Conservation (phyloP, 306 rosid genomes). For the Gastrolobium villosum region DNA sequence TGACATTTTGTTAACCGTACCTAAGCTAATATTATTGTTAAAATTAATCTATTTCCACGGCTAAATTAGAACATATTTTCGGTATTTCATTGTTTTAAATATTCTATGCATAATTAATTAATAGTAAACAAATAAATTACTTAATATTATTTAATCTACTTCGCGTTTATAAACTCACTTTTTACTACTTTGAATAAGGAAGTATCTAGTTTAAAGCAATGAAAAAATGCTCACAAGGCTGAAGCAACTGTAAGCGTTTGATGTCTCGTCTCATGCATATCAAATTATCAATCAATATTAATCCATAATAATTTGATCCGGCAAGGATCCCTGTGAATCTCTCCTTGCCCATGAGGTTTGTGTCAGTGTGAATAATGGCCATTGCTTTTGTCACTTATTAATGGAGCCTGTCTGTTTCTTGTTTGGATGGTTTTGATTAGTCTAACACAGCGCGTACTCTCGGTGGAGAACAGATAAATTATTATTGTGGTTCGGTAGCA, state of each 20-base stretch:
- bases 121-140: no score
- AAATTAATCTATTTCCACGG: no score
- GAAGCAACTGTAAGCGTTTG: background rate
- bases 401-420: constrained; percentile 20
- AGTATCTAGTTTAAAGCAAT: no score
- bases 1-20: no score
- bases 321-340: background rate
- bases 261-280: background rate
- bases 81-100: no score
- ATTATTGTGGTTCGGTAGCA: background rate
- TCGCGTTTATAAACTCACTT: no score
- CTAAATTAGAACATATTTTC: no score
- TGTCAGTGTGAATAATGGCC: constrained; percentile 37
- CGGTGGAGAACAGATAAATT: constrained; percentile 12
- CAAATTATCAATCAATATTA: background rate
- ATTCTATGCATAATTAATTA: no score
- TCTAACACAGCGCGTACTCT: background rate
- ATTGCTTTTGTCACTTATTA: background rate
- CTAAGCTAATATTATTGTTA: no score
- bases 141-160: no score
- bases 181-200: no score
- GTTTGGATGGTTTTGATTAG: background rate
- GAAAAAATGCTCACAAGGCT: no score
- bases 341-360: background rate
- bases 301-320: background rate